Evolutionary conservation across 2,329 filamentous ascomycete genomes (phyloP).

Genomic region (Hirsutella minnesotensis): DNA sequence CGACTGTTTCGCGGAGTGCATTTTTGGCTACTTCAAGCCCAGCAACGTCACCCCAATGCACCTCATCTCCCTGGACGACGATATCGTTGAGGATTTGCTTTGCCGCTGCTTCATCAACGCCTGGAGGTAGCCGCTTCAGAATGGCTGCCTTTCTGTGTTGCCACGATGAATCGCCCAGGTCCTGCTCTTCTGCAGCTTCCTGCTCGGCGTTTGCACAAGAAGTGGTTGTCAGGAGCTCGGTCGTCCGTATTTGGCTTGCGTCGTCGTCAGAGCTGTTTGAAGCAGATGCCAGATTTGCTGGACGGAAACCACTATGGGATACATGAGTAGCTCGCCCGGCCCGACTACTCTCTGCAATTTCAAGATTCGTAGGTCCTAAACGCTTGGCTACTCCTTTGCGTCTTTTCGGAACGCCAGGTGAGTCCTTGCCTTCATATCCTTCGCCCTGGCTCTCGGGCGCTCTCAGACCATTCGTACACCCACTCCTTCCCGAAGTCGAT

Average conservation of each 20-base stretch:
- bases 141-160: conserved; percentile 51
- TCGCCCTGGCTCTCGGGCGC: no score
- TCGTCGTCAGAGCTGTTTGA: conserved; percentile 13
- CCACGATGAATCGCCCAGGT: conserved; percentile 34
- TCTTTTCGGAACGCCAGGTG: no score
- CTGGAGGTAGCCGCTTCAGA: conserved; percentile 67
- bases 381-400: no score
- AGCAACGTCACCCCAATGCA: conserved; percentile 89
- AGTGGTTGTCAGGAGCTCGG: conserved; percentile 18
- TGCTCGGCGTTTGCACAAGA: conserved; percentile 28
- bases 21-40: conserved; percentile 84
- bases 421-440: no score
- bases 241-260: conserved; percentile 11
- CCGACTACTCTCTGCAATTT: no score
- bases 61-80: conserved; percentile 85
- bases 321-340: conserved; percentile 2
- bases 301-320: not conserved
- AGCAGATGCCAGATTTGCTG: not conserved
- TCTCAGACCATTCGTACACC: no score
- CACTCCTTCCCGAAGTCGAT: no score
- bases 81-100: conserved; percentile 95
- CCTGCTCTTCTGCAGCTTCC: conserved; percentile 27
- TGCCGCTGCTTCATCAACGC: conserved; percentile 71
- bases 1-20: conserved; percentile 86
- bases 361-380: no score